Evolutionary conservation across 306 rosid species (phyloP).

Genomic region (Citrullus amarus): DNA sequence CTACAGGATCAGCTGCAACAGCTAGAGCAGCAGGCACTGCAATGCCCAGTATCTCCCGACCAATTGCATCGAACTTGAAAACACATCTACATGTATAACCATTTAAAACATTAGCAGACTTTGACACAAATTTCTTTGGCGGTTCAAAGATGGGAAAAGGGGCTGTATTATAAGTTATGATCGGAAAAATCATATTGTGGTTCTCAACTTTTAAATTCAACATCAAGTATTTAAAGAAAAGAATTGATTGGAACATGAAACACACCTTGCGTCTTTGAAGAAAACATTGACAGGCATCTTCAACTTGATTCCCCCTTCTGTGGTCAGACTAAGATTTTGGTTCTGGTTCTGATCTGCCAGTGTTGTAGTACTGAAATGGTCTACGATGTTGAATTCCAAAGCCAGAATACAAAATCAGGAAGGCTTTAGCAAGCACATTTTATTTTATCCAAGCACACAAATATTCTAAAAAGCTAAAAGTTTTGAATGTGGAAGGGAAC

Average conservation of each 20-base stretch:
- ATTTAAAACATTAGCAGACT: background rate
- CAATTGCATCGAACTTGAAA: conserved; percentile 64
- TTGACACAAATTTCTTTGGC: background rate
- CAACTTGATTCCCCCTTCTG: conserved; percentile 25
- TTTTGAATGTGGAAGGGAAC: background rate
- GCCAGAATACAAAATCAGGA: background rate
- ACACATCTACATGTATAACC: conserved; percentile 30
- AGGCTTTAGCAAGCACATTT: background rate
- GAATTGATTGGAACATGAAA: background rate
- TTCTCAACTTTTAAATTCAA: background rate
- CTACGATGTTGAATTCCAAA: background rate
- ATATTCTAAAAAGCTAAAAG: background rate
- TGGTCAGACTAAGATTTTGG: background rate
- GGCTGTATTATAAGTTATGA: background rate
- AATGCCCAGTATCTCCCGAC: conserved; percentile 66
- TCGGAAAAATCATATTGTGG: background rate
- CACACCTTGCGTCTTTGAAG: conserved; percentile 84
- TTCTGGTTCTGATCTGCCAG: background rate
- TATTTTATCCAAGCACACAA: background rate
- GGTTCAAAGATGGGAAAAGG: background rate
- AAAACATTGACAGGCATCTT: conserved; percentile 61
- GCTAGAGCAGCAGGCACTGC: conserved; percentile 91
- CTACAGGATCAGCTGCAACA: conserved; percentile 96
- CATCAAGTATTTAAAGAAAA: background rate
- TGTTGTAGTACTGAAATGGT: conserved; percentile 5